A percentile compares a stretch with the other conserved stretches of the same genome.
phyloP scores from a whole-genome alignment of 2,329 filamentous ascomycete genomes.

The Scedosporium dehoogii region DNA sequence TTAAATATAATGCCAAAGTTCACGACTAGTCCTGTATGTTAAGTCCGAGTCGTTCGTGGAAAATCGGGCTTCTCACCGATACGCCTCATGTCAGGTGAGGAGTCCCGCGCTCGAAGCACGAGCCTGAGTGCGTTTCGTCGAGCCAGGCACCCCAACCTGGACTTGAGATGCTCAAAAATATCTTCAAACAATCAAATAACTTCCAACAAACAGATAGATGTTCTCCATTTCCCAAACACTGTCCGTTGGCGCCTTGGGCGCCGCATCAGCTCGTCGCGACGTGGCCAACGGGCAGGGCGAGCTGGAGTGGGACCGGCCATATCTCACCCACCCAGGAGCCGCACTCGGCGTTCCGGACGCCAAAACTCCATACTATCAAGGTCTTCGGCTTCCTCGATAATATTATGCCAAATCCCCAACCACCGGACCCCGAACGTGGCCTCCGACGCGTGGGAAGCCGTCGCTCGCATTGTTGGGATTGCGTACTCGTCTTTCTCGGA shows the following conservation, averaged over 20 bases:
- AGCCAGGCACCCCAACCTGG: neutral
- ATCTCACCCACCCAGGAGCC: neutral
- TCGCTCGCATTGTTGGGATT: neutral
- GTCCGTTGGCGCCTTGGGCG: neutral
- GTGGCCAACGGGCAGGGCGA: neutral
- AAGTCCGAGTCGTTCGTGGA: neutral
- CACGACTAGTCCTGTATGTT: neutral
- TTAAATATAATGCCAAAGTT: neutral
- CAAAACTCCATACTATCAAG: neutral
- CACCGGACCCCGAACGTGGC: neutral
- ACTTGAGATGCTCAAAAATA: neutral
- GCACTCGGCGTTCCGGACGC: neutral
- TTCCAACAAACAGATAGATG: neutral
- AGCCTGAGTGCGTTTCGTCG: neutral
- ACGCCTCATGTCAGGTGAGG: neutral
- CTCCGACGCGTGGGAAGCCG: neutral
- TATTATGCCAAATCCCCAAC: neutral
- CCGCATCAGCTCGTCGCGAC: neutral
- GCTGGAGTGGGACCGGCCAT: neutral
- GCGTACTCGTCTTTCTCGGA: neutral
- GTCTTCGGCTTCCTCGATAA: neutral
- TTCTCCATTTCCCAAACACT: neutral
- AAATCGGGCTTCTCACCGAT: neutral
- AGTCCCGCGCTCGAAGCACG: neutral
- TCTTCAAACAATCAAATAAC: neutral